These are phyloP conservation scores for Pseudocercospora musae DNA, from an alignment of 2,329 filamentous ascomycete genomes.

Conservation along the genomic window DNA sequence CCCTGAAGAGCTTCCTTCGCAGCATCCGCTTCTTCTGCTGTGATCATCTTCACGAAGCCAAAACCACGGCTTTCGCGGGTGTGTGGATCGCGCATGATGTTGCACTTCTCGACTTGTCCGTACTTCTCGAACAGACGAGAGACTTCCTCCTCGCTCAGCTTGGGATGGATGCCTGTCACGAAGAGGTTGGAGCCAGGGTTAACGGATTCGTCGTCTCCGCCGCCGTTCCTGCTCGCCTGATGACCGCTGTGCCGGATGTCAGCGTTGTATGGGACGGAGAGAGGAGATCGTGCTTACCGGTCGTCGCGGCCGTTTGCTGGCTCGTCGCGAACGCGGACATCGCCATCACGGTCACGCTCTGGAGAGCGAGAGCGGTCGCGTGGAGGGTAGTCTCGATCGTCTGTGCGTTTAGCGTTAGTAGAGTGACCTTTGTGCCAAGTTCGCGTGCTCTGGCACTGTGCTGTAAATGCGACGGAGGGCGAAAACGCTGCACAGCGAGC, in stretches of 20 bases:
- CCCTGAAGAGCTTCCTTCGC: conserved; percentile 95
- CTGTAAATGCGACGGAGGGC: background rate
- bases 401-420: conserved; percentile 28
- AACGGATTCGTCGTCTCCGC: conserved; percentile 62
- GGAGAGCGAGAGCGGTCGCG: conserved; percentile 67
- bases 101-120: conserved; percentile 97
- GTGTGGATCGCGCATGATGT: conserved; percentile 99
- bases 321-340: conserved; percentile 55
- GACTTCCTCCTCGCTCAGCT: conserved; percentile 83
- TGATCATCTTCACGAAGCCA: conserved; percentile 98
- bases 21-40: conserved; percentile 89
- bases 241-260: conserved; percentile 2
- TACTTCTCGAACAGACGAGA: conserved; percentile 97
- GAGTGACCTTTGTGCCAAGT: background rate
- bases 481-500: background rate
- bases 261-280: background rate
- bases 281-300: conserved; percentile 41
- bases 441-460: background rate
- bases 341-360: conserved; percentile 48
- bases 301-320: conserved; percentile 60
- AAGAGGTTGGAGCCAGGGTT: conserved; percentile 98
- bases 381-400: conserved; percentile 58
- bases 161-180: conserved; percentile 95
- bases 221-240: conserved; percentile 21
- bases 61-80: conserved; percentile 98